phyloP scores from a whole-genome alignment of 768 basidiomycete genomes.

The Dioszegia hungarica region DNA sequence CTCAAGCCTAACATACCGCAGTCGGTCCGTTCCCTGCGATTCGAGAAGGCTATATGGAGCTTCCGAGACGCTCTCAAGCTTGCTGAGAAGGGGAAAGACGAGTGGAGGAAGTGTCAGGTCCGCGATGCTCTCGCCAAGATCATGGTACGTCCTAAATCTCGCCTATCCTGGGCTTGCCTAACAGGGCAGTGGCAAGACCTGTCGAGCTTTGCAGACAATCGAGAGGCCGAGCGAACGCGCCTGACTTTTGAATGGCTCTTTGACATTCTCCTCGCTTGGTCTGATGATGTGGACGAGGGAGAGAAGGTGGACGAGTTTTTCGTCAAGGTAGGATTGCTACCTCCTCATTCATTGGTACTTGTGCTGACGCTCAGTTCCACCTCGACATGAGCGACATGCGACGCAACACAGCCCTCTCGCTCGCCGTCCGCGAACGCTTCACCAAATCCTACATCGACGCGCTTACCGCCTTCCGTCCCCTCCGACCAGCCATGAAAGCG shows the following conservation, averaged over 20 bases:
- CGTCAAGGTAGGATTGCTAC: not conserved
- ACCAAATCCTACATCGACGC: conserved; percentile 5
- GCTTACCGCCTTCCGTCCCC: not conserved
- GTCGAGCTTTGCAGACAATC: conserved; percentile 1
- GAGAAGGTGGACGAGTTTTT: conserved; percentile 4
- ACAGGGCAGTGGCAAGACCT: conserved; percentile 3
- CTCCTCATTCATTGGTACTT: not conserved
- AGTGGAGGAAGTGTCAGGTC: conserved; percentile 1
- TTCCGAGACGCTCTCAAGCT: not conserved
- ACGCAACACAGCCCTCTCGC: not conserved
- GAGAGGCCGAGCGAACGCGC: not conserved
- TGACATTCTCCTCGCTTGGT: not conserved
- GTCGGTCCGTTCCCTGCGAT: not conserved
- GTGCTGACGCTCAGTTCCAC: conserved; percentile 1
- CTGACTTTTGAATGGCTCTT: conserved; percentile 3
- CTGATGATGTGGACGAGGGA: conserved; percentile 1
- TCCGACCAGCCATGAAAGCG: not conserved
- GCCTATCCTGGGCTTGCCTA: not conserved
- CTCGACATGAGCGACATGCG: not conserved
- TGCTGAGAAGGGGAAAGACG: not conserved
- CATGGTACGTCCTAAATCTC: not conserved
- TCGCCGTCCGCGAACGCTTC: not conserved
- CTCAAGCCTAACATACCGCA: conserved; percentile 1
- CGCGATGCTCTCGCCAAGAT: not conserved
- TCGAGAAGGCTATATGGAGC: conserved; percentile 3